A percentile compares a stretch with the other conserved stretches of the same genome.
These are phyloP conservation scores for Prunella vulgaris DNA, from an alignment of 257 asterid species.

Conservation along the genomic window DNA sequence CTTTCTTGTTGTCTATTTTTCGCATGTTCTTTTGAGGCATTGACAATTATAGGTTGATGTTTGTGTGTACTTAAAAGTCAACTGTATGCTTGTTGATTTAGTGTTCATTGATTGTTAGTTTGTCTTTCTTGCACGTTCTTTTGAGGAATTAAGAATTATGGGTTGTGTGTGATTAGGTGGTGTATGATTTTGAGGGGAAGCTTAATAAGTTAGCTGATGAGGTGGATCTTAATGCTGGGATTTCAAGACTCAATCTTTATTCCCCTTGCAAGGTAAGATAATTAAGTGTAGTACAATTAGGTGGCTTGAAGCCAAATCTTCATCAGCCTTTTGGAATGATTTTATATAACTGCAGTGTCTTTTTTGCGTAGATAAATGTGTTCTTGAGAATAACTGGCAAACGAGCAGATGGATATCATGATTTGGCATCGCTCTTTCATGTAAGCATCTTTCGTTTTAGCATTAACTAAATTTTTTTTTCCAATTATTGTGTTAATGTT, in stretches of 20 bases:
- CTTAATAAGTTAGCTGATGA: slow-evolving; percentile 72
- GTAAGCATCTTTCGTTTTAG: slow-evolving; percentile 36
- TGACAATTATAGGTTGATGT: background rate
- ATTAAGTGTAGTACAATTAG: background rate
- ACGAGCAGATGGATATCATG: slow-evolving; percentile 79
- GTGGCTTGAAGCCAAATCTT: slow-evolving; percentile 4
- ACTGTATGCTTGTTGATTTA: no score
- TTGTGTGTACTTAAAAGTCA: no score
- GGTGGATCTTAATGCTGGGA: slow-evolving; percentile 72
- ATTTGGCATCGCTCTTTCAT: slow-evolving; percentile 88
- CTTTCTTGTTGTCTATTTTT: no score
- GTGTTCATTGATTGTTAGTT: no score
- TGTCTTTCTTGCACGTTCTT: background rate
- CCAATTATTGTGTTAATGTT: background rate
- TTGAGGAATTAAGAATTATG: background rate
- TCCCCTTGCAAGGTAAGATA: slow-evolving; percentile 93
- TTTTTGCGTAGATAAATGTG: slow-evolving; percentile 52
- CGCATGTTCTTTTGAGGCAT: background rate
- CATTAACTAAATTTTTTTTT: background rate
- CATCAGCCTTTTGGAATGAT: background rate
- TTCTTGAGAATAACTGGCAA: slow-evolving; percentile 74
- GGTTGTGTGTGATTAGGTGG: slow-evolving; percentile 38
- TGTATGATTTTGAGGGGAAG: slow-evolving; percentile 54
- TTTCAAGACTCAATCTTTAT: slow-evolving; percentile 72
- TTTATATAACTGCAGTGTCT: background rate